phyloP scores from a whole-genome alignment of 495 filamentous ascomycete genomes.

The Penicillium samsonianum region DNA sequence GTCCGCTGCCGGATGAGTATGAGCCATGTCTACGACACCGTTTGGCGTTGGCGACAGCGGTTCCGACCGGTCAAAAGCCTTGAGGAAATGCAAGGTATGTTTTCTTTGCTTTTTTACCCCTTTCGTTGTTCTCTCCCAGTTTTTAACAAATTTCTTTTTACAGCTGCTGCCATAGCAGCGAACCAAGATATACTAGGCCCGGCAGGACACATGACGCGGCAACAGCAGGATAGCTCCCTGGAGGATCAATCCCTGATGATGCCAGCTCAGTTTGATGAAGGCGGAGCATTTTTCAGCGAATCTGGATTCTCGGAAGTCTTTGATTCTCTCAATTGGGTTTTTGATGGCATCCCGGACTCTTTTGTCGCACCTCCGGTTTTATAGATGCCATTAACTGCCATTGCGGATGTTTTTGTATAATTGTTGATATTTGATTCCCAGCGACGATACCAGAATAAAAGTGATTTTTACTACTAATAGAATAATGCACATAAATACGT shows the following conservation, averaged over 20 bases:
- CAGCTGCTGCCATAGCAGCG: conserved; percentile 28
- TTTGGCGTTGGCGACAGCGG: conserved; percentile 51
- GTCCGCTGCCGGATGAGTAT: conserved; percentile 53
- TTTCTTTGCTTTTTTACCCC: neutral
- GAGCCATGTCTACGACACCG: conserved; percentile 53
- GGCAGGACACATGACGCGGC: conserved; percentile 30
- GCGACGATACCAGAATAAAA: conserved; percentile 32
- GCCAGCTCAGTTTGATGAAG: conserved; percentile 44
- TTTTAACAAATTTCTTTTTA: conserved; percentile 9
- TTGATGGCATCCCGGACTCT: conserved; percentile 49
- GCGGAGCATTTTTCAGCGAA: conserved; percentile 46
- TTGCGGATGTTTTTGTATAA: conserved; percentile 14
- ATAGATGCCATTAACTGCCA: conserved; percentile 17
- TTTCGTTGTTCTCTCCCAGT: neutral
- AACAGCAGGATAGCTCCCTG: conserved; percentile 35
- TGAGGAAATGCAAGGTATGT: conserved; percentile 45
- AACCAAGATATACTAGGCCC: conserved; percentile 35
- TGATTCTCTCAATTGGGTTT: conserved; percentile 52
- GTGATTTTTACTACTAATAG: conserved; percentile 6
- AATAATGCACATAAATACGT: neutral
- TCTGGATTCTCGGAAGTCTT: conserved; percentile 51
- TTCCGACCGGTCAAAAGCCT: conserved; percentile 46
- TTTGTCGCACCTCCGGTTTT: conserved; percentile 45
- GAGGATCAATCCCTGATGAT: conserved; percentile 40
- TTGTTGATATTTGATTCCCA: conserved; percentile 17